Evolutionary conservation across 2,329 filamentous ascomycete species (phyloP).

Genomic region (Aspergillus sclerotialis): DNA sequence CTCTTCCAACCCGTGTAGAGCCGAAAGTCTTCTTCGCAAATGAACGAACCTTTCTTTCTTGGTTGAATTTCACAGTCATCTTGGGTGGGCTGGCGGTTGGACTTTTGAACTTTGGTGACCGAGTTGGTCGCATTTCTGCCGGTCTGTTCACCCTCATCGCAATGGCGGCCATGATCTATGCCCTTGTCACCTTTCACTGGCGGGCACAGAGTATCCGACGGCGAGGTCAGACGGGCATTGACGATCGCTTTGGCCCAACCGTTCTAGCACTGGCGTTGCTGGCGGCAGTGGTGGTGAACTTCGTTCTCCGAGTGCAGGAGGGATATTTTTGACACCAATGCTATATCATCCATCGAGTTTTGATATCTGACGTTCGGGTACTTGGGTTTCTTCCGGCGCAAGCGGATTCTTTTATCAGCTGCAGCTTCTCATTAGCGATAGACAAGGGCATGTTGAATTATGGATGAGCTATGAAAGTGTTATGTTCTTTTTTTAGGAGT

Average conservation of each 20-base stretch:
- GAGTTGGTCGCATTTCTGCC: constrained; percentile 85
- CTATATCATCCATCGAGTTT: too few relatives aligned
- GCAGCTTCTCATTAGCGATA: too few relatives aligned
- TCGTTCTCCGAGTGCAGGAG: constrained; percentile 60
- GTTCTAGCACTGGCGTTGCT: constrained; percentile 80
- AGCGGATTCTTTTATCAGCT: too few relatives aligned
- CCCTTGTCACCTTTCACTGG: constrained; percentile 94
- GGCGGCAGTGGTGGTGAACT: constrained; percentile 90
- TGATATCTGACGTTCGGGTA: too few relatives aligned
- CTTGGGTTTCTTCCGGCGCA: neutral
- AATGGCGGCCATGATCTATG: constrained; percentile 93
- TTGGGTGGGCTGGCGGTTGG: constrained; percentile 93
- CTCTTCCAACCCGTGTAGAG: constrained; percentile 93
- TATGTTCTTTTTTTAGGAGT: neutral
- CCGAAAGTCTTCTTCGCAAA: constrained; percentile 99
- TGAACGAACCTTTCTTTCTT: constrained; percentile 97
- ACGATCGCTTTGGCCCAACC: constrained; percentile 91
- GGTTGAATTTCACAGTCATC: constrained; percentile 99
- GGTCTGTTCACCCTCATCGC: constrained; percentile 91
- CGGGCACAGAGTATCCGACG: constrained; percentile 84
- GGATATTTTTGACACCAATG: too few relatives aligned
- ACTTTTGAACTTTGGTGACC: constrained; percentile 96
- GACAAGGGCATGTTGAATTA: too few relatives aligned
- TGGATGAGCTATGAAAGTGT: neutral
- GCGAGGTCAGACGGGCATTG: constrained; percentile 89